Conservation (phyloP, 345 rosid species). For the Heritiera littoralis region DNA sequence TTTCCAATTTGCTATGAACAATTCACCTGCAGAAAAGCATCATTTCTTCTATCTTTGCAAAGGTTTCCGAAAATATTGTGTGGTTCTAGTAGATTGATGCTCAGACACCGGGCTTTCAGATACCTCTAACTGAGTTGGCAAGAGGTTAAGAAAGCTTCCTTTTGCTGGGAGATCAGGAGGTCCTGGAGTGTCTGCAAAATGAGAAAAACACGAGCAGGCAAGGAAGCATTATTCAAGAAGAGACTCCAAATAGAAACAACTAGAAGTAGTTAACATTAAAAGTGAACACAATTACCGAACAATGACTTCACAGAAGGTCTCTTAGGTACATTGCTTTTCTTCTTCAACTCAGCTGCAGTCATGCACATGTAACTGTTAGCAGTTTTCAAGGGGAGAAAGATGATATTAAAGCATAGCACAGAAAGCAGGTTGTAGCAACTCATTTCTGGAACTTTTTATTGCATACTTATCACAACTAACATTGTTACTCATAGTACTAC, state of each 20-base stretch:
- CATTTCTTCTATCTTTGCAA: constrained; percentile 1
- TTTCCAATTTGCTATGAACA: background rate
- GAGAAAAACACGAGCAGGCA: background rate
- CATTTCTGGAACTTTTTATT: background rate
- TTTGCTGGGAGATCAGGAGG: constrained; percentile 32
- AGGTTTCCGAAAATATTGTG: constrained; percentile 20
- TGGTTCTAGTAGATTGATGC: constrained; percentile 27
- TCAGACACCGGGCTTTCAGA: constrained; percentile 36
- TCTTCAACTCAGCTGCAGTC: constrained; percentile 44
- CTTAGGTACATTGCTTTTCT: constrained; percentile 44
- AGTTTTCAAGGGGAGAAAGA: background rate
- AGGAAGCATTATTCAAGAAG: background rate
- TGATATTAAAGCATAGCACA: background rate
- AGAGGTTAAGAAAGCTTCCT: constrained; percentile 36
- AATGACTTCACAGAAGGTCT: constrained; percentile 53
- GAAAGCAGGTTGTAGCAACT: background rate
- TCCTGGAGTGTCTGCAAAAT: constrained; percentile 37
- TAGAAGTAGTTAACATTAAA: background rate
- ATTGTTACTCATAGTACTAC: background rate
- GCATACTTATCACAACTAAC: background rate
- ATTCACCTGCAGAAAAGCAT: background rate
- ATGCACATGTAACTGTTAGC: background rate
- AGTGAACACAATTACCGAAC: constrained; percentile 32
- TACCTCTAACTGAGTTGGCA: constrained; percentile 37
- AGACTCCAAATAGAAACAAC: constrained; percentile 4